Conservation (phyloP, 768 basidiomycete species). For the Atractiella rhizophila region DNA sequence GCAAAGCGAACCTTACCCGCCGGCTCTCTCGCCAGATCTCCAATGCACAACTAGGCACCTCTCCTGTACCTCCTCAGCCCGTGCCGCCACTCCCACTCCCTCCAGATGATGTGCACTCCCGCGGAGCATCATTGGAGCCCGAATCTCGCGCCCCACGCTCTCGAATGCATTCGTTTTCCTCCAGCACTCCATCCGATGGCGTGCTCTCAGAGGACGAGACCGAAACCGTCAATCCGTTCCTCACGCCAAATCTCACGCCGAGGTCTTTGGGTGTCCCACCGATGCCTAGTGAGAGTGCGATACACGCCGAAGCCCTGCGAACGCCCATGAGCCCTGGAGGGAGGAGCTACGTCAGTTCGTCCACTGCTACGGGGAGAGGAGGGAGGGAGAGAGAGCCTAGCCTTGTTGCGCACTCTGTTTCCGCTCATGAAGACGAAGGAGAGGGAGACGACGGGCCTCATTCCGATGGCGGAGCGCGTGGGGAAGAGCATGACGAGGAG, state of each 20-base stretch:
- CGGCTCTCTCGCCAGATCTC: conserved; percentile 8
- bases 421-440: conserved; percentile 5
- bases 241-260: no score
- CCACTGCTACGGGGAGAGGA: not conserved
- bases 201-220: no score
- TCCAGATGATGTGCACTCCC: not conserved
- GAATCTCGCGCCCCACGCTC: no score
- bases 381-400: not conserved
- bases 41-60: no score
- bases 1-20: conserved; percentile 1
- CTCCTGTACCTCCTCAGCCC: conserved; percentile 8
- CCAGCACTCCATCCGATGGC: no score
- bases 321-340: not conserved
- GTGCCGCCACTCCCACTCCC: conserved; percentile 4
- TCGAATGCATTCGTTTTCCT: no score
- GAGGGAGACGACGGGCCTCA: not conserved
- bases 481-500: conserved; percentile 2
- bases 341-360: not conserved
- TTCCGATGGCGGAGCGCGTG: conserved; percentile 5
- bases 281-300: no score
- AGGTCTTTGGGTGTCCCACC: no score
- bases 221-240: no score
- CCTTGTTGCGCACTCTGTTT: not conserved
- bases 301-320: no score
- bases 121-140: no score